Evolutionary conservation across 2,329 filamentous ascomycete genomes (phyloP), one percentile per base, ranked within the genome.

Genomic region (Metarhizium humberi): DNA sequence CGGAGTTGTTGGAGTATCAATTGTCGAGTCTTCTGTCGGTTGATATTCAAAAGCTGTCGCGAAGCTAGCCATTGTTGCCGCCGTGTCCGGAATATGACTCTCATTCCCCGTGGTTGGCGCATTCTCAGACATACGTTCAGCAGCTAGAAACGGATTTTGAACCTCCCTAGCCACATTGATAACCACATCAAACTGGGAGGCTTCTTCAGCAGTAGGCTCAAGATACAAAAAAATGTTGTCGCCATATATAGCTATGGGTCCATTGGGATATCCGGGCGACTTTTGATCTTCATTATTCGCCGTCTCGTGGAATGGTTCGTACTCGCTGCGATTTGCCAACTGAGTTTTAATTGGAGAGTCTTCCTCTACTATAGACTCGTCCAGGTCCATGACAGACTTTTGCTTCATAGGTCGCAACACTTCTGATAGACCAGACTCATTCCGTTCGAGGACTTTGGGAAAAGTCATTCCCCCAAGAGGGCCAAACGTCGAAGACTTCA

Each of bases 111-210:
- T 66, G 38, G 54, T 69, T 58, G 61, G 55, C 59, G 66, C 57
- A 60, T 59, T 54, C 64, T 64, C 40, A 60, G 66, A 29, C 57
- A 62, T 50, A 60, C 56, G 68, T 59, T 62, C 68, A 51, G 62
- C 61, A 32, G 61, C 67, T 59, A 73, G 72, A 64, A 92, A 90
- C 0, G 89, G 89, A 63, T 94, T 92, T 56, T 78, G 78, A 2
- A 94, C 89, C 69, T 95, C 89, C 56, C 86, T 85, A 1, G 89
- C 89, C 6, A 92, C 89, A 60, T 95, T 95, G 65, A 94, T 84
- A 18, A 95, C 84, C 3, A 92, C 86, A 62, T 94, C 90, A 60
- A 92, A 95, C 38, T 81, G 78, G 11, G 85, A 78, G 2, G 88
- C 88, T 66, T 92, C 87, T 45, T 91, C 85, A 0, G 85, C 85